Evolutionary conservation across 2,329 filamentous ascomycete genomes (phyloP), one percentile per base, ranked within the genome.

Genomic region (Clonostachys chloroleuca): DNA sequence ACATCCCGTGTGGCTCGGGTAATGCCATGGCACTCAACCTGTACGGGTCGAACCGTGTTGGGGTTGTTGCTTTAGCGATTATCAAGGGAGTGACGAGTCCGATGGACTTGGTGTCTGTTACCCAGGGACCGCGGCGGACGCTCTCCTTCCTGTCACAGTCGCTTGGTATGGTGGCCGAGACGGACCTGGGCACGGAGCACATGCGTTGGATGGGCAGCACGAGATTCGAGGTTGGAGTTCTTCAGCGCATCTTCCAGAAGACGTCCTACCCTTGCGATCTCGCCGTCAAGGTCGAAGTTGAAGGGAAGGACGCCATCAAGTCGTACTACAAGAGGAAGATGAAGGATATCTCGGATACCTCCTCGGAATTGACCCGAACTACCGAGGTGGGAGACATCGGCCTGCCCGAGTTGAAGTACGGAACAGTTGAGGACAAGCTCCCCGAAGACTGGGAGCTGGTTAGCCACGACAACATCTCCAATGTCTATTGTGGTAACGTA

Each of bases 21-120:
- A 99, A 99, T 64, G 94, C 89, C 18, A 87, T 97, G 83, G 88
- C 89, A 52, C 85, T 87, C 70, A 97, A 96, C 64, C 70, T 95
- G 42, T 90, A 89, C 54, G 94, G 92, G 6, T 92, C 91, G 1
- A 79, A 86, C 52, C 83, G 80, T 52, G 79, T 87, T 9, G 87
- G 83, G 50, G 65, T 89, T 42, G 90, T 92, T 1, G 89, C 92
- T 1, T 71, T 97, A 51, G 85, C 83, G 20, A 84, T 96, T 42
- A 81, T 96, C 59, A 99, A 99, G 65, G 92, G 91, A 12, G 69
- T 92, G 13, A 78, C 84, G n/a, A 94, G 86, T 12, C 84, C 89
- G 0, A 65, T 99, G 46, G 94, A 99, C 62, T 72, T 99, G 17
- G 80, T 91, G 49, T 95, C 90, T 42, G 77, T 99, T 51, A 96